Evolutionary conservation across 768 basidiomycete species (phyloP).

Genomic region (Russula abietina): DNA sequence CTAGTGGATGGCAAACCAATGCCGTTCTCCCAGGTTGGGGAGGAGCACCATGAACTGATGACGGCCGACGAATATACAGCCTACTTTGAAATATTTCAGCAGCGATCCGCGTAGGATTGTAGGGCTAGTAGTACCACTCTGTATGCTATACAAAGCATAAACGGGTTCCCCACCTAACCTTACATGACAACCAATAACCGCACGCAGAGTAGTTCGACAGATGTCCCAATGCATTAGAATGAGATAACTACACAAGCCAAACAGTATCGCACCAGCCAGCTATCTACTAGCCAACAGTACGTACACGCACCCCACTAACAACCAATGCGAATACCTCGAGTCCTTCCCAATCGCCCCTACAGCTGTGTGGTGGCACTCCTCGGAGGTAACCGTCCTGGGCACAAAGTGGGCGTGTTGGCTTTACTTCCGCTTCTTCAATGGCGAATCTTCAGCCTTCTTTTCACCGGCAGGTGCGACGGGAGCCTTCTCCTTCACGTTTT

Average conservation of each 20-base stretch:
- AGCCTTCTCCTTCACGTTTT: constrained; percentile 53
- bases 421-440: constrained; percentile 72
- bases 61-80: constrained; percentile 87
- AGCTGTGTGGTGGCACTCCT: background rate
- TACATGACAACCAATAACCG: background rate
- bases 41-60: constrained; percentile 91
- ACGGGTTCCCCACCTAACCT: background rate
- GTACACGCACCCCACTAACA: constrained; percentile 9
- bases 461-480: constrained; percentile 70
- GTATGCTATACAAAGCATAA: constrained; percentile 4
- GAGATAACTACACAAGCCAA: constrained; percentile 14
- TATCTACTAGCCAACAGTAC: constrained; percentile 2
- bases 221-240: constrained; percentile 7
- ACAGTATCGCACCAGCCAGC: constrained; percentile 12
- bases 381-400: background rate
- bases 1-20: constrained; percentile 72
- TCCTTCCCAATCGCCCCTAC: background rate
- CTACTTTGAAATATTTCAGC: constrained; percentile 66
- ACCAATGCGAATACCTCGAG: constrained; percentile 9
- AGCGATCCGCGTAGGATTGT: constrained; percentile 28
- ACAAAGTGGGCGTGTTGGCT: background rate
- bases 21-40: constrained; percentile 75
- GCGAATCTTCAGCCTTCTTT: constrained; percentile 63
- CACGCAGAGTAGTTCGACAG: background rate
- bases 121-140: background rate